Conservation (phyloP, 805 yeast genomes). For the Zygosaccharomyces lentus region DNA sequence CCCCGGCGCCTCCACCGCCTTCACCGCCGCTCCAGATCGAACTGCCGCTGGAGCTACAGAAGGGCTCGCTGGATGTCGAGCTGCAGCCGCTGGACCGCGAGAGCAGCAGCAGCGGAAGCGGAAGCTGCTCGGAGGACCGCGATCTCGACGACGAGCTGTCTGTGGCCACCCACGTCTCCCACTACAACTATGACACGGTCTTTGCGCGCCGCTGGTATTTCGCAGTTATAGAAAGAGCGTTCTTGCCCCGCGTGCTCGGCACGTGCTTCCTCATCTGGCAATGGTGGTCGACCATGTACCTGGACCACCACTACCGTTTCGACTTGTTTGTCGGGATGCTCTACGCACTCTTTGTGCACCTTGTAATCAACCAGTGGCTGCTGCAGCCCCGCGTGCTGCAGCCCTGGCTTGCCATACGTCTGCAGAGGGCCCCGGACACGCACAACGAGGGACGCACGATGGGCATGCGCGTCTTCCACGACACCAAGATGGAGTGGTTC, state of each 20-base stretch:
- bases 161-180: conserved; percentile 3
- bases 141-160: not conserved
- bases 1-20: too few species aligned
- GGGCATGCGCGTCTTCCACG: conserved; percentile 63
- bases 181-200: conserved; percentile 16
- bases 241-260: conserved; percentile 34
- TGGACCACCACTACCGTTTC: conserved; percentile 68
- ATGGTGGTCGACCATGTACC: conserved; percentile 73
- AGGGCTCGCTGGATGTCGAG: not conserved
- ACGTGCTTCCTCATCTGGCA: conserved; percentile 48
- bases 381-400: conserved; percentile 37
- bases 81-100: not conserved
- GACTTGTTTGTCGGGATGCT: conserved; percentile 54
- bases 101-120: not conserved
- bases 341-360: conserved; percentile 47
- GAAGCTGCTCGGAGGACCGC: not conserved
- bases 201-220: conserved; percentile 23
- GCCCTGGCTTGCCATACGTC: conserved; percentile 30
- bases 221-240: conserved; percentile 23
- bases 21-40: too few species aligned
- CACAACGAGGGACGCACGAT: conserved; percentile 44
- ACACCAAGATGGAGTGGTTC: conserved; percentile 44
- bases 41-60: not conserved
- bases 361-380: conserved; percentile 37
- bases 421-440: conserved; percentile 39